Evolutionary conservation across 139 green algal genomes (phyloP), one percentile per base, ranked within the genome.

Genomic region (Chlamydomonas incerta): DNA sequence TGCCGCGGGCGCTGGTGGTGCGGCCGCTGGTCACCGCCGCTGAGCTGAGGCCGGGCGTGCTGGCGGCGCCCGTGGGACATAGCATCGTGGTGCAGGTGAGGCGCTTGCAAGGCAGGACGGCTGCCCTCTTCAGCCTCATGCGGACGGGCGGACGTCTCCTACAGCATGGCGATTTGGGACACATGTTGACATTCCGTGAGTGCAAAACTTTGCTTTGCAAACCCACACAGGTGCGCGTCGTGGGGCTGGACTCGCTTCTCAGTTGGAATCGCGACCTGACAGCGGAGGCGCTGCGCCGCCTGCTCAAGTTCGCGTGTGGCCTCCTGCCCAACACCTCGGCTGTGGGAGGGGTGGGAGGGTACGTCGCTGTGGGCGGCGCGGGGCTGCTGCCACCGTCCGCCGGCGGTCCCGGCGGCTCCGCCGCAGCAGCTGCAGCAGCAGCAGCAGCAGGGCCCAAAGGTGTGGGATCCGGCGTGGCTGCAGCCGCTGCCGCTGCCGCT

Each of bases 31-130:
- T n/a, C 0, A 67, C 63, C 29, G 9, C 9, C 6, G 63, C 6
- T 24, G 63, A 55, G 63, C 41, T 83, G 46, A 29, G 77, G 20
- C 63, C 41, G 37, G 63, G 63, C 28, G 65, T 28, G n/a, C 41
- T 83, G 63, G 47, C 18, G 41, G 77, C 77, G n/a, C 77, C 77
- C 6, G 77, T 83, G 63, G 77, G 63, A 13, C n/a, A 66, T 6
- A 63, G 77, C 5, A 68, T 50, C 1, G 77, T 74, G 20, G 77
- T 65, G n/a, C 58, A 74, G 77, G 77, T 83, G 29, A 8, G 67
- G 17, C 13, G 8, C 8, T 50, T 50, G n/a, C n/a, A n/a, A n/a
- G n/a, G n/a, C n/a, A n/a, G 10, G 14, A 57, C 50, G 50, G 50
- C 50, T 57, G 50, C n/a, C n/a, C n/a, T n/a, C n/a, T n/a, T n/a